Percentiles rank a stretch among this genome's conserved stretches.
Conservation (phyloP, 2,329 filamentous ascomycete species). For the Tolypocladium cylindrosporum region DNA sequence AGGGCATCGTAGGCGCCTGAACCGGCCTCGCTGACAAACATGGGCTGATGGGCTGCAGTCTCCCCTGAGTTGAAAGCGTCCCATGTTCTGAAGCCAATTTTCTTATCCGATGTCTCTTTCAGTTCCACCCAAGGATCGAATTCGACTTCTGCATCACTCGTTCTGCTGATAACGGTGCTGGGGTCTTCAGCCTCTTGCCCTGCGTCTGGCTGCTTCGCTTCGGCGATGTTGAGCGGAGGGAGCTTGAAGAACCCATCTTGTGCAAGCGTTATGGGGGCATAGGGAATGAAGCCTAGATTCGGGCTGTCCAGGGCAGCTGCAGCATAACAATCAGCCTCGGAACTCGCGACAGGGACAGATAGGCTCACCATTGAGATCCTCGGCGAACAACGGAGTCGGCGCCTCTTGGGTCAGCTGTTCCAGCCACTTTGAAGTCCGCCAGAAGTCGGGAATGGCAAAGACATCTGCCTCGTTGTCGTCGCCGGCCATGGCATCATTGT, state of each 20-base stretch:
- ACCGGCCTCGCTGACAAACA: conserved; percentile 61
- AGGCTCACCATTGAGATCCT: conserved; percentile 22
- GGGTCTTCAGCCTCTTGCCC: background rate
- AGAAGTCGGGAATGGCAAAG: conserved; percentile 55
- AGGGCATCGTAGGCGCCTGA: conserved; percentile 56
- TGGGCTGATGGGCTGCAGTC: conserved; percentile 24
- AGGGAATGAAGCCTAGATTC: conserved; percentile 6
- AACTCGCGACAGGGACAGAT: background rate
- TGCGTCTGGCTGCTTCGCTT: background rate
- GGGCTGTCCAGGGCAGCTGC: background rate
- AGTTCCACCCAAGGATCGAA: conserved; percentile 36
- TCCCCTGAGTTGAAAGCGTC: conserved; percentile 48
- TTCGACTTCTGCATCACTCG: conserved; percentile 3
- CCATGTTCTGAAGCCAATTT: conserved; percentile 53
- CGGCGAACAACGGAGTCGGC: conserved; percentile 31
- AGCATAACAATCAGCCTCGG: background rate
- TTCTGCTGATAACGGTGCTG: background rate
- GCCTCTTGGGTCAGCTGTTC: conserved; percentile 14
- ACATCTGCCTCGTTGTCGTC: conserved; percentile 40
- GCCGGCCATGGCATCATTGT: conserved; percentile 19
- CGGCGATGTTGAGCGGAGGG: background rate
- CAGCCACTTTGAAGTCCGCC: conserved; percentile 42
- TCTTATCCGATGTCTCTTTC: conserved; percentile 17
- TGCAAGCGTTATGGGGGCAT: conserved; percentile 11
- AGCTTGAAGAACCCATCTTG: conserved; percentile 22